Evolutionary conservation across 208 protist species (phyloP).

Genomic region (Angomonas ambiguus): DNA sequence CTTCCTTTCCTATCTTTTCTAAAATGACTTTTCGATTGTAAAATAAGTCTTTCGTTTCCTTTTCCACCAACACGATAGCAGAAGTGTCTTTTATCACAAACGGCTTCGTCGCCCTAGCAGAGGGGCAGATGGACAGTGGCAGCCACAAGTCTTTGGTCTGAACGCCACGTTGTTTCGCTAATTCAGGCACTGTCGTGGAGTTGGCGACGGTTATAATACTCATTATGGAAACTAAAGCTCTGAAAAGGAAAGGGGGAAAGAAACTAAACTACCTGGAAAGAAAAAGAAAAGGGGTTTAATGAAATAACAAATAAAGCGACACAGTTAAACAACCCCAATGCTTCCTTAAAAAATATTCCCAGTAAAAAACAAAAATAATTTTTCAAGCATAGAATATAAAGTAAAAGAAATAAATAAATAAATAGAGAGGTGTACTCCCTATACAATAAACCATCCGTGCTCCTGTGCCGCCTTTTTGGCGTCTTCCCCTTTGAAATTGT

Average conservation of each 20-base stretch:
- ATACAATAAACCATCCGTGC: conserved; percentile 19
- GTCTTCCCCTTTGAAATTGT: conserved; percentile 10
- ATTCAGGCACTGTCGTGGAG: conserved; percentile 20
- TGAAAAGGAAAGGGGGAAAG: conserved; percentile 1
- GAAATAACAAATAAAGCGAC: too few relatives aligned
- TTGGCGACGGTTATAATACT: conserved; percentile 15
- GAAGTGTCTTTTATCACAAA: conserved; percentile 31
- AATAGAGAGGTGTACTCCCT: not conserved
- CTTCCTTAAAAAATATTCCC: not conserved
- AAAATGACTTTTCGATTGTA: not conserved
- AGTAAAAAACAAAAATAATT: conserved; percentile 5
- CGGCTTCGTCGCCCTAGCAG: conserved; percentile 16
- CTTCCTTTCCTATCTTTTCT: not conserved
- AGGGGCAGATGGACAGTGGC: conserved; percentile 26
- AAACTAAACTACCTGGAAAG: too few relatives aligned
- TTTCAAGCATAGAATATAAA: not conserved
- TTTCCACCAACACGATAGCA: conserved; percentile 37
- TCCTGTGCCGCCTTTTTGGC: conserved; percentile 2
- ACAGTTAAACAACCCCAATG: not conserved
- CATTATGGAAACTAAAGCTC: conserved; percentile 13
- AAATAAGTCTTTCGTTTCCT: conserved; percentile 19
- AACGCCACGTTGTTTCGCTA: conserved; percentile 29
- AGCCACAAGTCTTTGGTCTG: conserved; percentile 46
- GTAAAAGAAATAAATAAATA: conserved; percentile 1
- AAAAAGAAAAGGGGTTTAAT: too few relatives aligned